Evolutionary conservation across 2,329 filamentous ascomycete genomes (phyloP), one percentile per base, ranked within the genome.

Genomic region (Botrytis galanthina): DNA sequence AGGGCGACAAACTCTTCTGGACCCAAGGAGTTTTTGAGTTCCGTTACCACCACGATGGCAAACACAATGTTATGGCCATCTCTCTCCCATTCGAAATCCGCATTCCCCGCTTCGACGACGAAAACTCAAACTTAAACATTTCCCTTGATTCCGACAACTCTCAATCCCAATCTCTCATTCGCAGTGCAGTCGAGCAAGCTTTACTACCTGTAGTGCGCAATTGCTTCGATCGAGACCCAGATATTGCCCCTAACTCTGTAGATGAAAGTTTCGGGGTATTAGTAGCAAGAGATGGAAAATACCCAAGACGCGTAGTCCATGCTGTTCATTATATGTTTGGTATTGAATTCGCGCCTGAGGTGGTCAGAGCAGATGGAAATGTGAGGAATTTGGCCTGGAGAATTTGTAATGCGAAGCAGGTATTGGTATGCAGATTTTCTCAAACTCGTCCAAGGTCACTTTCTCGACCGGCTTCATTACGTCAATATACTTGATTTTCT

Each of bases 271-370:
- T 97, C 81, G 96, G 96, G 0, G 90, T 89, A 66, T 86, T 95
- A 59, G 92, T 98, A 2, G 94, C 97, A 80, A 86, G 94, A 37
- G 93, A 98, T 77, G 89, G 91, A 76, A 98, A 97, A 82, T 98
- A 94, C 79, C 92, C 95, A 0, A 93, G 91, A 82, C 86, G 96
- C 60, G 92, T 98, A 18, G 95, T 98, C 0, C 98, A 97, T 82
- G 96, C 95, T 7, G 93, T 99, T 42, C 92, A 93, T 76, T 93
- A 97, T 81, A 98, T 98, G 94, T 97, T 99, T 81, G 96, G 95
- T 70, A 93, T 99, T 74, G 96, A 99, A 82, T 95, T 99, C 80
- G 93, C 96, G 2, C 92, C 95, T 0, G 93, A 94, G 62, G 95
- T 98, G 0, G 96, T 99, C 46, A 90, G 93, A 70, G 94, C 95